Evolutionary conservation across 176 grass and related monocot species (phyloP).

Genomic region (Hordeum vulgare): MorexV3_pseudomolecules_assembly NC_058522.1:285827433-285827932

Average conservation of each 20-base stretch:
- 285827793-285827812: slow-evolving; percentile 93
- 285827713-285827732: slow-evolving; percentile 25
- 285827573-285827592: slow-evolving; percentile 83
- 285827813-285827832: slow-evolving; percentile 65
- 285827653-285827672: not conserved
- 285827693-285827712: not conserved
- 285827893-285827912: slow-evolving; percentile 16
- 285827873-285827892: not conserved
- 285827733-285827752: slow-evolving; percentile 99
- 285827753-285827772: slow-evolving; percentile 65
- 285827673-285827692: not conserved
- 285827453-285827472: not conserved
- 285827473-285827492: not conserved
- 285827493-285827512: slow-evolving; percentile 94
- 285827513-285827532: slow-evolving; percentile 71
- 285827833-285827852: slow-evolving; percentile 4
- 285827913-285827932: slow-evolving; percentile 16
- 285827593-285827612: not conserved
- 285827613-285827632: not conserved
- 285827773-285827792: slow-evolving; percentile 80
- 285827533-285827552: slow-evolving; percentile 53
- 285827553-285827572: slow-evolving; percentile 80
- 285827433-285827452: not conserved
- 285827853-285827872: not conserved
- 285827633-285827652: not conserved